Base-by-base conservation (phyloP, 1,284 basidiomycete genomes). In the Sporisorium graminicola region DNA sequence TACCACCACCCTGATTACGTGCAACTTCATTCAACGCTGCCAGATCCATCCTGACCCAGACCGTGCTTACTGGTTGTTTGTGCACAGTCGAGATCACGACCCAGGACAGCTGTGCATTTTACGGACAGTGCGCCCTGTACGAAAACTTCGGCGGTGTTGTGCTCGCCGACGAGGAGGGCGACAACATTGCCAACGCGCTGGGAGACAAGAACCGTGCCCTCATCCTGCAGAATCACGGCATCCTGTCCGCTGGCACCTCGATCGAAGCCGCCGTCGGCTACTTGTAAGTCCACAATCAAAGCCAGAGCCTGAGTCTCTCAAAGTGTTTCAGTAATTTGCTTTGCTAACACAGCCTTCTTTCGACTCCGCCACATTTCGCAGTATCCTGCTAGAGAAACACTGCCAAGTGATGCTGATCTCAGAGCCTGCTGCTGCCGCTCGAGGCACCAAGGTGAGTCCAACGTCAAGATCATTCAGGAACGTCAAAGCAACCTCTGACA, bases 141-240 rank as follows among this genome's bases (percentile, higher is more conserved):
- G 73, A 74, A 35, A 78, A 79, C 64, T 89, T 89, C 78, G 88
- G 88, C 65, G 89, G 91, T 18, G 88, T 91, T 9, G 90, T 91
- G 8, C 85, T 91, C 2, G 88, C 88, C n/a, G 84, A 87, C 18
- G 88, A 89, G 47, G 91, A 92, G 85, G 89, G 89, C 8, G 77
- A 84, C 49, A 87, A 88, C 52, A 91, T 92, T 61, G 89, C 90
- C 16, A 78, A 87, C 31, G 87, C 88, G 2, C 83, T 91, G 10
- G 90, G 90, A 26, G 89, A 88, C 71, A 87, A 87, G 50, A 86
- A 86, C 61, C 85, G 83, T 60, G 83, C 87, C 8, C 61, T 87
- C 46, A 84, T 87, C 52, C 58, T 87, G 27, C 87, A 90, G 85
- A 91, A 91, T 58, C 82, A 83, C 58, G 91, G 91, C 12, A 85